Evolutionary conservation across 306 rosid genomes (phyloP).

Genomic region (Mimosa pudica): DNA sequence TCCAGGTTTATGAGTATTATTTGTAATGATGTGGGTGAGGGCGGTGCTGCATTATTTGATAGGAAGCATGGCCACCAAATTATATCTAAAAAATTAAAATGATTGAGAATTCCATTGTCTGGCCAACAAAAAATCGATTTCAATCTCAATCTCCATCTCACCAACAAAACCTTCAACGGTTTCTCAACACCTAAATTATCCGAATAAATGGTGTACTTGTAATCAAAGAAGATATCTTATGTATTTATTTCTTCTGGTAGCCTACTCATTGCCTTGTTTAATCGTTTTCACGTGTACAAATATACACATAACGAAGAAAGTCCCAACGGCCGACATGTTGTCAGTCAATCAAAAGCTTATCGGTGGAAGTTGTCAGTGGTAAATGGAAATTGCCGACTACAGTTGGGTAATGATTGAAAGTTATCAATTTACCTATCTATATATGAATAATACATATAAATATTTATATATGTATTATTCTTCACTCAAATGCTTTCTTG

Average conservation of each 20-base stretch:
- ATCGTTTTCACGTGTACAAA: constrained; percentile 10
- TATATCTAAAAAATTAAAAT: neutral
- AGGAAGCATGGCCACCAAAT: neutral
- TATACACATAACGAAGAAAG: neutral
- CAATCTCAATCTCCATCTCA: constrained; percentile 23
- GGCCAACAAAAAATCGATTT: too few relatives aligned
- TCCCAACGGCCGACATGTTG: constrained; percentile 27
- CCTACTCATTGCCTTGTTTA: constrained; percentile 1
- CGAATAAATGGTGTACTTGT: constrained; percentile 36
- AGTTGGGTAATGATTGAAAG: neutral
- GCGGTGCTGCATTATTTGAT: constrained; percentile 28
- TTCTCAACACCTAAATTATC: constrained; percentile 20
- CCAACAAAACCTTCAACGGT: constrained; percentile 21
- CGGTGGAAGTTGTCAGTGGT: neutral
- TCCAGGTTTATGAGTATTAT: neutral
- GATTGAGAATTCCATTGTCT: constrained; percentile 23
- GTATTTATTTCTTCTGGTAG: neutral
- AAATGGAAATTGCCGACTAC: neutral
- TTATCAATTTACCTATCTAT: neutral
- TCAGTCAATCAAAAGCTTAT: constrained; percentile 29
- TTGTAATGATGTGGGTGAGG: constrained; percentile 14
- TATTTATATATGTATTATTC: neutral
- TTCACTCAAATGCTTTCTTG: neutral
- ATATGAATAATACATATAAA: too few relatives aligned
- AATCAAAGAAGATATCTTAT: constrained; percentile 12